Evolutionary conservation across 2,329 filamentous ascomycete genomes (phyloP), one percentile per base, ranked within the genome.

Genomic region (Exophiala sp.): DNA sequence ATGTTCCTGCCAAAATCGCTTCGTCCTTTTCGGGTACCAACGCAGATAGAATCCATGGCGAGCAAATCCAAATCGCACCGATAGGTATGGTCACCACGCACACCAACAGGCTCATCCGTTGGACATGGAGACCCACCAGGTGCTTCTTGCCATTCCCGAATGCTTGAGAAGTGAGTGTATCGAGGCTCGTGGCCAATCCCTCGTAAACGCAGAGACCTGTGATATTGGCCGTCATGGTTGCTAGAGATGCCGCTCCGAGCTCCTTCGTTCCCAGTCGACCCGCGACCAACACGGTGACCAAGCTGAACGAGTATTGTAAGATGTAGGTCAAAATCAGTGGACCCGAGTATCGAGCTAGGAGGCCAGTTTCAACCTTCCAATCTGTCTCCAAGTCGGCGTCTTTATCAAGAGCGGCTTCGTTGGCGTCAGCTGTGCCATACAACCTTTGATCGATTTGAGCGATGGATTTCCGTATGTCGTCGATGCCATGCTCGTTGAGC

Each of bases 111-210:
- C 82, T 73, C 83, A 87, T 86, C 47, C 85, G 77, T 67, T 88
- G 85, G 13, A 85, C 71, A 59, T 88, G 83, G 32, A 88, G 65
- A 1, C 85, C 88, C 52, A 95, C 88, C 2, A 94, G 79, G 53
- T 87, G 83, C 62, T 84, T 88, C 63, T 84, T 85, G 0, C 88
- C 87, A 1, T 85, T 88, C 2, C 88, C 88, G 62, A 88, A 94
- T 1, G 88, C 88, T 66, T 95, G 88, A 1, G 88, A 80, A 65
- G 88, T 93, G 1, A 94, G 78, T 0, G 88, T 94, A 67, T 94
- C 88, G n/a, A 95, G 74, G 54, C 82, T 85, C 3, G 88, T 94
- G 0, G 86, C 83, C 8, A 94, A 74, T 18, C 88, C 84, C 62
- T 86, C 82, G 60, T 85, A 81, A n/a, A 83, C 77, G 0, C 82